phyloP scores from a whole-genome alignment of 352 stramenopile genomes.

The Phytophthora tentaculata region DNA sequence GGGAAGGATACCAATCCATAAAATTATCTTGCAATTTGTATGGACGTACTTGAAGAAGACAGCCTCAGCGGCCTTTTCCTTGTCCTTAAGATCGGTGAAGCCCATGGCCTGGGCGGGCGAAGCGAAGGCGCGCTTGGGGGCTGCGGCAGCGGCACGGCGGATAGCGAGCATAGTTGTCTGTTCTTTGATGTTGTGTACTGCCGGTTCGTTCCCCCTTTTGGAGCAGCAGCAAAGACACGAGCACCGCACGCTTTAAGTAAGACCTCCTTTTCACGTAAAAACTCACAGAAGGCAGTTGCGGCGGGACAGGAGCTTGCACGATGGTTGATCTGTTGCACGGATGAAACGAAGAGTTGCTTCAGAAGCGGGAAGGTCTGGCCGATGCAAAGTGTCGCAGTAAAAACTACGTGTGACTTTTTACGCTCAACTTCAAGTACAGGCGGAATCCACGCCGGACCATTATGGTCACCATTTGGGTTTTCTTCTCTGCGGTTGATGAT shows the following conservation, averaged over 20 bases:
- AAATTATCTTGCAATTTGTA: slow-evolving; percentile 15
- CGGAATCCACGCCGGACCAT: no score
- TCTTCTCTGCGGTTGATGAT: not conserved
- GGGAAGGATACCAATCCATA: not conserved
- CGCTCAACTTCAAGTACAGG: slow-evolving; percentile 26
- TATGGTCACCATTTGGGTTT: not conserved
- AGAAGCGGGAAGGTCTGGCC: slow-evolving; percentile 10
- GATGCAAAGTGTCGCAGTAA: slow-evolving; percentile 8
- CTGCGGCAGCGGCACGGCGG: slow-evolving; percentile 54
- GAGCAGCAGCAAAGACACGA: slow-evolving; percentile 29
- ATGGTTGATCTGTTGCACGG: slow-evolving; percentile 5
- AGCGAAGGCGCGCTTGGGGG: slow-evolving; percentile 57
- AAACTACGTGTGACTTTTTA: slow-evolving; percentile 23
- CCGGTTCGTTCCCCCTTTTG: slow-evolving; percentile 14
- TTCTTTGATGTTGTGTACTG: slow-evolving; percentile 29
- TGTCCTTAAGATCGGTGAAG: slow-evolving; percentile 59
- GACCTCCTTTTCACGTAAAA: slow-evolving; percentile 46
- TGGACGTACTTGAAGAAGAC: slow-evolving; percentile 86
- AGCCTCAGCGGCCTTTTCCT: slow-evolving; percentile 79
- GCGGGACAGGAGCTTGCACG: not conserved
- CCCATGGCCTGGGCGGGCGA: slow-evolving; percentile 56
- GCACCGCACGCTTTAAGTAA: slow-evolving; percentile 26
- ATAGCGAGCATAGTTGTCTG: slow-evolving; percentile 62
- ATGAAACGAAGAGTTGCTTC: not conserved
- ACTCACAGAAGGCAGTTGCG: not conserved